phyloP scores from a whole-genome alignment of 2,329 filamentous ascomycete genomes.

The Aspergillus piperis region DNA sequence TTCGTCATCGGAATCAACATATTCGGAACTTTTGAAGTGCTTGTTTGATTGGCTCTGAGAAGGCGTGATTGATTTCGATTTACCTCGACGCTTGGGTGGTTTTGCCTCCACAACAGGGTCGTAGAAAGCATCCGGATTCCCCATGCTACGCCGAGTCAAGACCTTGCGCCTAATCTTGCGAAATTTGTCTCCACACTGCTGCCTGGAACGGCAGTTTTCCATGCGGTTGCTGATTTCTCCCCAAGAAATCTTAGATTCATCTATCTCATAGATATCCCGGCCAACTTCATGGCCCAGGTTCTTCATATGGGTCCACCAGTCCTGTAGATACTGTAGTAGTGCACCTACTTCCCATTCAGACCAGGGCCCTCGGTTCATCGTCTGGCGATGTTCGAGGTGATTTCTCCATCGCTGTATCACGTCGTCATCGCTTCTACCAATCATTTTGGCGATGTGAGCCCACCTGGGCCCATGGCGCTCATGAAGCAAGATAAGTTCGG shows the following conservation, averaged over 20 bases:
- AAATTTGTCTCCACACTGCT: conserved; percentile 45
- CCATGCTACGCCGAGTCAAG: conserved; percentile 21
- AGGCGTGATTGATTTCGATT: neutral
- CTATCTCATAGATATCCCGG: conserved; percentile 40
- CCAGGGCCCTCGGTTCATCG: conserved; percentile 41
- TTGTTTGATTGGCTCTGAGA: neutral
- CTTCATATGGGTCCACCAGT: conserved; percentile 25
- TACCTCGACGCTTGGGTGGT: neutral
- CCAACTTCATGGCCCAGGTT: conserved; percentile 25
- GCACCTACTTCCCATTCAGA: conserved; percentile 32
- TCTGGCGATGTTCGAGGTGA: conserved; percentile 39
- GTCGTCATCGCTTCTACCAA: conserved; percentile 44
- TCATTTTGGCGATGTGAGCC: conserved; percentile 38
- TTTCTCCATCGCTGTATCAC: conserved; percentile 49
- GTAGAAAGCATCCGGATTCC: conserved; percentile 28
- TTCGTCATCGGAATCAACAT: conserved; percentile 14
- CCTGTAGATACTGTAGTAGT: conserved; percentile 32
- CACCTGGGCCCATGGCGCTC: conserved; percentile 38
- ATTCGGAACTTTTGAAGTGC: conserved; percentile 8
- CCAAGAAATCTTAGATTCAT: conserved; percentile 36
- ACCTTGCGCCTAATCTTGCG: conserved; percentile 34
- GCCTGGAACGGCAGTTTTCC: conserved; percentile 35
- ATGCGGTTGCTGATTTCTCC: conserved; percentile 34
- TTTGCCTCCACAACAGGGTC: conserved; percentile 19
- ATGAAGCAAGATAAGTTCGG: conserved; percentile 40